phyloP scores from a whole-genome alignment of 192 early-diverging fungal genomes.

The Lunasporangiospora selenospora region DNA sequence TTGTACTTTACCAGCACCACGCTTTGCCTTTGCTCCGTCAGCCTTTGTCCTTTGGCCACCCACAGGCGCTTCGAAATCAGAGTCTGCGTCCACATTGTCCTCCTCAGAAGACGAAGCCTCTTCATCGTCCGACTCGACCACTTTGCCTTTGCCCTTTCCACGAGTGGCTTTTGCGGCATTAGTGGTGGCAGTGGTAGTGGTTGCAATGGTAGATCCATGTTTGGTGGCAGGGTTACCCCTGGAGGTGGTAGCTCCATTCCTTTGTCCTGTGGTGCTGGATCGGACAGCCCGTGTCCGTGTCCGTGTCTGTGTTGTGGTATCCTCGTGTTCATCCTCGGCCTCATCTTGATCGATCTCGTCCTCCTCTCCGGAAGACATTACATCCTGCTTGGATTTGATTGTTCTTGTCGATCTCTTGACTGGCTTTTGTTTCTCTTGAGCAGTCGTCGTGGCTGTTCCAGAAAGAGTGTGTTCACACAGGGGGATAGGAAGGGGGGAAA shows the following conservation, averaged over 20 bases:
- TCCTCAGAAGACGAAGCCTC: constrained; percentile 33
- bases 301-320: not conserved
- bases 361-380: constrained; percentile 1
- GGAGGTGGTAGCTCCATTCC: not conserved
- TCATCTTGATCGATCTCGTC: not conserved
- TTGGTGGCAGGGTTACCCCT: not conserved
- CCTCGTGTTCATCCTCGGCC: constrained; percentile 3
- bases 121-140: constrained; percentile 75
- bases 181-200: not conserved
- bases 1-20: not conserved
- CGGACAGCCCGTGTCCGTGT: not conserved
- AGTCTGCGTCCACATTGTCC: constrained; percentile 11
- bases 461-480: not conserved
- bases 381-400: not conserved
- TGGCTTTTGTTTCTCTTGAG: not conserved
- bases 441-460: constrained; percentile 1
- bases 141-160: constrained; percentile 3
- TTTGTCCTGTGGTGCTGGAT: not conserved
- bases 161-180: not conserved
- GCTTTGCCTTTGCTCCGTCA: not conserved
- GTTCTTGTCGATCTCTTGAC: not conserved
- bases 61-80: constrained; percentile 35
- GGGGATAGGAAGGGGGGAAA: not conserved
- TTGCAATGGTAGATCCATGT: not conserved
- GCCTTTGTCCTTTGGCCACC: not conserved